phyloP scores from a whole-genome alignment of 257 asterid genomes.

The Agastache rugosa region DNA sequence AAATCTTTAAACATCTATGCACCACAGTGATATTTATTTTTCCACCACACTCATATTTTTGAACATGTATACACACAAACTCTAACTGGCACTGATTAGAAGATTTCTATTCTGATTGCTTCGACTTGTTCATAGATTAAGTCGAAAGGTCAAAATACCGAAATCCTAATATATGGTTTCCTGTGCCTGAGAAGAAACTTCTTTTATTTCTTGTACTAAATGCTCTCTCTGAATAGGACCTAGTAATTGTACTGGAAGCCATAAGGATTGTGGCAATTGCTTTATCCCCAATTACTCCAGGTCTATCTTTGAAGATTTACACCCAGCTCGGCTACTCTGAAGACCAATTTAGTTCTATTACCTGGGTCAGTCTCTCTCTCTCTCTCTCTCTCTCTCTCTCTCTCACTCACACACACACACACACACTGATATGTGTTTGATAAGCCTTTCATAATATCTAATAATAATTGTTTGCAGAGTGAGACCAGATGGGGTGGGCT shows the following conservation, averaged over 20 bases:
- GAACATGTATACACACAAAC: background rate
- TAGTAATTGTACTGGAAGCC: slow-evolving; percentile 76
- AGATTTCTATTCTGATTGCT: background rate
- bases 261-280: slow-evolving; percentile 84
- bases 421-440: background rate
- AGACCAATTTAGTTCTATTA: slow-evolving; percentile 69
- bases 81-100: background rate
- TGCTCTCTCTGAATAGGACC: slow-evolving; percentile 57
- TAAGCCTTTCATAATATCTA: slow-evolving; percentile 29
- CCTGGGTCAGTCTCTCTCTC: slow-evolving; percentile 68
- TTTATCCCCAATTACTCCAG: slow-evolving; percentile 82
- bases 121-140: background rate
- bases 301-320: slow-evolving; percentile 70
- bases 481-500: slow-evolving; percentile 94
- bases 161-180: background rate
- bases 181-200: background rate
- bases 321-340: slow-evolving; percentile 87
- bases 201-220: background rate
- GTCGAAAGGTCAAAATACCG: background rate
- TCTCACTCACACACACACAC: background rate
- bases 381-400: slow-evolving; percentile 36
- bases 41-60: background rate
- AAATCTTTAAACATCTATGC: background rate
- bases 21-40: slow-evolving; percentile 4
- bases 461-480: slow-evolving; percentile 52